Evolutionary conservation across 805 yeast species (phyloP).

Genomic region (Yamadazyma phyllophila): DNA sequence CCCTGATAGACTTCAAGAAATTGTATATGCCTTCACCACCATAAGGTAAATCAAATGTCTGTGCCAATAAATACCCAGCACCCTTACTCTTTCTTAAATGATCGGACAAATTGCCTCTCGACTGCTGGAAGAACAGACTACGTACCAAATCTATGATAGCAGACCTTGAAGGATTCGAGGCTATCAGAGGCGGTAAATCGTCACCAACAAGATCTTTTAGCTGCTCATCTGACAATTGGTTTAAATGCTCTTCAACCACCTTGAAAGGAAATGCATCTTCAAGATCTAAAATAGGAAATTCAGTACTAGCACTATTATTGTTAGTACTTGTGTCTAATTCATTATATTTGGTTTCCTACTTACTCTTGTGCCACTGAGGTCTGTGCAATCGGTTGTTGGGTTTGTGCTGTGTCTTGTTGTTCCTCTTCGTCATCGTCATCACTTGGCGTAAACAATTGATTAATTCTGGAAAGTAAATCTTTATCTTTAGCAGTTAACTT

Average conservation of each 20-base stretch:
- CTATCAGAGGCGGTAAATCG: conserved; percentile 44
- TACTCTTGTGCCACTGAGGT: neutral
- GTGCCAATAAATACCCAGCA: conserved; percentile 49
- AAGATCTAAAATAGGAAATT: conserved; percentile 28
- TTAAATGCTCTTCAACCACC: conserved; percentile 32
- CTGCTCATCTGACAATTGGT: conserved; percentile 29
- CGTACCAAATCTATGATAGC: conserved; percentile 44
- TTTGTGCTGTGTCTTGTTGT: neutral
- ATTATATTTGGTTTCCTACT: conserved; percentile 3
- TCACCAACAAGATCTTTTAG: conserved; percentile 25
- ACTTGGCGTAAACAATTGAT: conserved; percentile 43
- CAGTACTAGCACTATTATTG: neutral
- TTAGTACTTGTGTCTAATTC: neutral
- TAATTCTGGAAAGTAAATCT: conserved; percentile 46
- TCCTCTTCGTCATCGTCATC: conserved; percentile 17
- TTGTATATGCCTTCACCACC: conserved; percentile 55
- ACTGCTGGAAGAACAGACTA: conserved; percentile 48
- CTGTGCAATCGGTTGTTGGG: neutral
- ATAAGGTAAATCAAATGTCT: conserved; percentile 48
- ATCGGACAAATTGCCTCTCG: conserved; percentile 39
- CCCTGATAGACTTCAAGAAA: conserved; percentile 27
- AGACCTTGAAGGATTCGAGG: conserved; percentile 26
- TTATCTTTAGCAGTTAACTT: conserved; percentile 60
- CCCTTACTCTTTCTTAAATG: conserved; percentile 40
- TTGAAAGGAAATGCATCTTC: conserved; percentile 33